phyloP scores from a whole-genome alignment of 306 rosid species.

The Aeschynomene evenia region DNA sequence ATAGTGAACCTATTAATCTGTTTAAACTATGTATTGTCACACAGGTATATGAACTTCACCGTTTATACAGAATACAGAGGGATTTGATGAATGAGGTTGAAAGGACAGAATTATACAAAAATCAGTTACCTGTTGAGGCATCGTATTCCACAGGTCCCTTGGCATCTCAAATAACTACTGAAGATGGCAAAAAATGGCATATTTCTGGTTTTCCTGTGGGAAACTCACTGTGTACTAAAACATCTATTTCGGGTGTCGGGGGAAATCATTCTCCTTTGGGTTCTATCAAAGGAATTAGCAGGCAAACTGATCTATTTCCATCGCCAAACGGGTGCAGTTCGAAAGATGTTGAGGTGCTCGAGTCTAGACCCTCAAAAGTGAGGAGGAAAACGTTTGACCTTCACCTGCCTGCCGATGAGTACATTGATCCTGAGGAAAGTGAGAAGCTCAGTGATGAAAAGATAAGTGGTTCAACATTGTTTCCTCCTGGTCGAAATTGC shows the following conservation, averaged over 20 bases:
- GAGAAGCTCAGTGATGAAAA: constrained; percentile 68
- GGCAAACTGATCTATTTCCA: constrained; percentile 45
- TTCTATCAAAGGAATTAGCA: constrained; percentile 53
- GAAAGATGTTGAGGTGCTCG: constrained; percentile 68
- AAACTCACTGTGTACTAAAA: constrained; percentile 51
- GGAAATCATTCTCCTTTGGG: constrained; percentile 65
- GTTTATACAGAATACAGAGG: constrained; percentile 78
- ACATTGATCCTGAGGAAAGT: constrained; percentile 80
- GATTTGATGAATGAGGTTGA: constrained; percentile 81
- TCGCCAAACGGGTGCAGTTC: constrained; percentile 59
- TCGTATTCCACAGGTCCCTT: constrained; percentile 62
- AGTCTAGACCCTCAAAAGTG: constrained; percentile 71
- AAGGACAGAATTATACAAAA: constrained; percentile 60
- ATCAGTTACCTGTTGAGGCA: constrained; percentile 52
- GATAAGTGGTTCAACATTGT: constrained; percentile 38
- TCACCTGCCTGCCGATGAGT: constrained; percentile 85
- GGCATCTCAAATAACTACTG: constrained; percentile 65
- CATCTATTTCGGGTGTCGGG: constrained; percentile 55
- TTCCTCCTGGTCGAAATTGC: constrained; percentile 45
- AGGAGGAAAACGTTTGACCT: constrained; percentile 85
- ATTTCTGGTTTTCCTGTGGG: constrained; percentile 48
- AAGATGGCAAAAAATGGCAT: constrained; percentile 62
- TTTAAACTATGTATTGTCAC: constrained; percentile 27
- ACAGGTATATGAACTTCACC: constrained; percentile 90
- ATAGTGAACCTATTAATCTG: constrained; percentile 28